Evolutionary conservation across 352 stramenopile species (phyloP).

Genomic region (Phytopythium ostracodes): DNA sequence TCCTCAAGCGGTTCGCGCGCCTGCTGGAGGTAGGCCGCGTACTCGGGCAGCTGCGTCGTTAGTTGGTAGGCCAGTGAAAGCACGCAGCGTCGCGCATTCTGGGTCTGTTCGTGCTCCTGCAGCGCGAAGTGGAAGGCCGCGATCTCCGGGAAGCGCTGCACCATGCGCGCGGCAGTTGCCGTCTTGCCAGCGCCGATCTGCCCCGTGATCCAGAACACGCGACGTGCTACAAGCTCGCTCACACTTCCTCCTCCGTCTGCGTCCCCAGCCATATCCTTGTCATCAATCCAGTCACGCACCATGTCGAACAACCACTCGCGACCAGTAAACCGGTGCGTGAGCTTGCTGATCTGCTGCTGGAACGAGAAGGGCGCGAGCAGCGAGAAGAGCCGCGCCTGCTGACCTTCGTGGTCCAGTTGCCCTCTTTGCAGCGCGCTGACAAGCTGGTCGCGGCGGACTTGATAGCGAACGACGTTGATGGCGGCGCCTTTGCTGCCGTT

Average conservation of each 20-base stretch:
- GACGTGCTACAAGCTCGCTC: conserved; percentile 23
- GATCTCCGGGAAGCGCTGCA: conserved; percentile 65
- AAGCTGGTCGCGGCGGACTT: conserved; percentile 43
- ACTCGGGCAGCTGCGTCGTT: conserved; percentile 69
- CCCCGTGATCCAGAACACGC: conserved; percentile 70
- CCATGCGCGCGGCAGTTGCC: conserved; percentile 55
- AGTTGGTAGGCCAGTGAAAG: conserved; percentile 71
- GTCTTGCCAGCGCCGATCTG: conserved; percentile 72
- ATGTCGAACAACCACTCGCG: conserved; percentile 57
- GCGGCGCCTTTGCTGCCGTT: conserved; percentile 3
- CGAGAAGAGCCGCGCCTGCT: conserved; percentile 65
- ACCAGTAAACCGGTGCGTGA: conserved; percentile 53
- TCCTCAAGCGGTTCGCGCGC: conserved; percentile 68
- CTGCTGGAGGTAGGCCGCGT: conserved; percentile 53
- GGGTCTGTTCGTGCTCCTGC: conserved; percentile 76
- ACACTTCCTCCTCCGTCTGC: neutral
- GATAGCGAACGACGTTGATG: conserved; percentile 57
- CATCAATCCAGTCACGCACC: conserved; percentile 48
- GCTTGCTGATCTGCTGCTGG: conserved; percentile 70
- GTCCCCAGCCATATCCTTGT: neutral
- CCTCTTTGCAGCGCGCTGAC: conserved; percentile 45
- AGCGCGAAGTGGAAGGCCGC: conserved; percentile 69
- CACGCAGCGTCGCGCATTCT: conserved; percentile 54
- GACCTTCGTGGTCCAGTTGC: conserved; percentile 68
- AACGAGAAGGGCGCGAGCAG: conserved; percentile 66